Percentiles rank a stretch among this genome's conserved stretches.
Evolutionary conservation across 352 stramenopile genomes (phyloP).

Genomic region (Phytophthora crassamura): DNA sequence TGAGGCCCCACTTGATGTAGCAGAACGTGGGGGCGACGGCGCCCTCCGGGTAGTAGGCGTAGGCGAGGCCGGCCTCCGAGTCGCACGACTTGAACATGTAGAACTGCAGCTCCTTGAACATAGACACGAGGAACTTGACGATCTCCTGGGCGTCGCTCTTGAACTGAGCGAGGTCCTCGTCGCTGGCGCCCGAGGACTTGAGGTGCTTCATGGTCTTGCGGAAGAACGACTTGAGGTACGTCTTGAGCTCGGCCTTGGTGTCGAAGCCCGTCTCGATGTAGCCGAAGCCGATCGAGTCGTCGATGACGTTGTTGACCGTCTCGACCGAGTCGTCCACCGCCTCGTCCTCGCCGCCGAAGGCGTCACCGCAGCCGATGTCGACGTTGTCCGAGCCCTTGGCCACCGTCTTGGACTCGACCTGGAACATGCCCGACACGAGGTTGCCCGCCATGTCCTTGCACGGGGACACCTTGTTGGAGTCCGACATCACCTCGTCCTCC

Average conservation of each 20-base stretch:
- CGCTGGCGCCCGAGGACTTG: slow-evolving; percentile 49
- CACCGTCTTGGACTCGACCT: slow-evolving; percentile 59
- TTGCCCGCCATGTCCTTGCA: slow-evolving; percentile 66
- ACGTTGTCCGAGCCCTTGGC: slow-evolving; percentile 64
- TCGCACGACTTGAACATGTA: slow-evolving; percentile 76
- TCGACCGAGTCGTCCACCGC: slow-evolving; percentile 62
- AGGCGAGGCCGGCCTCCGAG: slow-evolving; percentile 66
- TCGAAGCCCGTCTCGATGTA: slow-evolving; percentile 72
- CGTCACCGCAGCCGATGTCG: slow-evolving; percentile 66
- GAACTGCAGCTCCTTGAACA: slow-evolving; percentile 75
- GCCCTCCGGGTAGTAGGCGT: slow-evolving; percentile 71
- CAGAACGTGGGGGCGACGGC: slow-evolving; percentile 58
- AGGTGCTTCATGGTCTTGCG: slow-evolving; percentile 75
- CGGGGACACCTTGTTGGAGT: slow-evolving; percentile 56
- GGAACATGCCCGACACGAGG: slow-evolving; percentile 63
- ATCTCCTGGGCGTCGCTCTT: slow-evolving; percentile 72
- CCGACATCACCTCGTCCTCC: slow-evolving; percentile 72
- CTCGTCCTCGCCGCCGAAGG: slow-evolving; percentile 55
- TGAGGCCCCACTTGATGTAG: slow-evolving; percentile 78
- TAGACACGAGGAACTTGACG: slow-evolving; percentile 68
- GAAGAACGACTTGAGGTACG: slow-evolving; percentile 78
- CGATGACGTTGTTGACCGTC: slow-evolving; percentile 72
- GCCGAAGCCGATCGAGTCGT: slow-evolving; percentile 62
- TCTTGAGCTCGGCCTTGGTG: slow-evolving; percentile 71
- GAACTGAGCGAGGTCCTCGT: slow-evolving; percentile 58